Evolutionary conservation across 2,329 filamentous ascomycete species (phyloP), one percentile per base, ranked within the genome.

Genomic region (Penicillium brevicompactum): DNA sequence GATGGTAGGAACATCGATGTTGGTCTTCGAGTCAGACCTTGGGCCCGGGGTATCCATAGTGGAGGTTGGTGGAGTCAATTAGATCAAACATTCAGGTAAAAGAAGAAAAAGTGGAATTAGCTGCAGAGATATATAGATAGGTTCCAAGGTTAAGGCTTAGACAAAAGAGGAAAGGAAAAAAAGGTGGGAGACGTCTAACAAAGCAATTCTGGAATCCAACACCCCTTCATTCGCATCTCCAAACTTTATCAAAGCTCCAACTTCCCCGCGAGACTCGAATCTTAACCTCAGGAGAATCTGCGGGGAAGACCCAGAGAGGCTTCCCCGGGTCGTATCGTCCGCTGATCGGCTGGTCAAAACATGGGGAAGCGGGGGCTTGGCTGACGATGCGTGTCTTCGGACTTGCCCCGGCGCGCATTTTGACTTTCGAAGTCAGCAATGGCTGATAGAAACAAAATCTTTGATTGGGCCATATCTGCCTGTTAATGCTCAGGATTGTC

Each of bases 1-100:
- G 7, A 67, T 53, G 2, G 67, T 64, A 5, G 69, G 64, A 9
- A 60, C 59, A 24, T 69, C 61, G 6, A 64, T 45, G 14, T 66
- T 62, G 13, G 58, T 51, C 53, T 69, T 68, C 9, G 61, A 59
- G 57, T 49, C 61, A n/a, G 40, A 11, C 4, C 40, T 13, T 46
- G 56, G 51, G 41, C 53, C 56, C 24, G 49, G 27, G n/a, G 38
- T 7, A 31, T 52, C 55, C 65, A 68, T 68, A 27, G 11, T 53
- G 40, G 9, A 8, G 14, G 34, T 46, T 11, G 4, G 2, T 5
- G 37, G 1, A 11, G 41, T 42, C 18, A 27, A 27, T 27, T 27
- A 27, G 24, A 27, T 27, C 24, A 27, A 27, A 8, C 24, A 27
- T 8, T 8, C 8, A 18, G 18, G 14, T 8, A 10, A 37, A 14